Evolutionary conservation across 371 early-diverging fungal genomes (phyloP).

Genomic region (Mucor sp.): DNA sequence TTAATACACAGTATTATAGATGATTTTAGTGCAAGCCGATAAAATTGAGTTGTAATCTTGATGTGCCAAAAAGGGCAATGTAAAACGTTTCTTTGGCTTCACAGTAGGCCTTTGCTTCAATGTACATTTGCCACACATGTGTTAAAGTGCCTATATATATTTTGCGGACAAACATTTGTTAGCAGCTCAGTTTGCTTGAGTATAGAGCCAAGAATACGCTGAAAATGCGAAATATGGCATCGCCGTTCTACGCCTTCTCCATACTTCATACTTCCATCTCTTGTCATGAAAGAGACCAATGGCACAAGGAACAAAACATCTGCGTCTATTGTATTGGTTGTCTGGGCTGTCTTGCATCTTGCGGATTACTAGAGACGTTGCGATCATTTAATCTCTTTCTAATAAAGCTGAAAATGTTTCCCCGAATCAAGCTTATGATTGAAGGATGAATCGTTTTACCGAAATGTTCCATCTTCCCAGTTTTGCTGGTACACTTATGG

Average conservation of each 20-base stretch:
- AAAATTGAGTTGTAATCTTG: neutral
- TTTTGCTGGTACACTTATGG: neutral
- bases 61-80: neutral
- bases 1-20: neutral
- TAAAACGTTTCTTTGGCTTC: neutral
- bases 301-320: too few species aligned
- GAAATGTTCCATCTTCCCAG: neutral
- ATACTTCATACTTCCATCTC: too few species aligned
- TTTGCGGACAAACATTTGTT: neutral
- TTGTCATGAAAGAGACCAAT: too few species aligned
- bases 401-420: neutral
- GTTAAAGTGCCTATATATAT: neutral
- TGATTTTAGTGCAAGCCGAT: neutral
- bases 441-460: neutral
- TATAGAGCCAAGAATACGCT: neutral
- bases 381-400: too few species aligned
- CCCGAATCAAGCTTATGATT: neutral
- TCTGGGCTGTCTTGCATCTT: too few species aligned
- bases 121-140: neutral
- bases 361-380: too few species aligned
- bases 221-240: too few species aligned
- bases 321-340: too few species aligned
- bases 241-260: too few species aligned
- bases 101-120: neutral
- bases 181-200: too few species aligned